Conservation (phyloP, 2,329 filamentous ascomycete genomes). For the Aspergillus fumigatiaffinis region DNA sequence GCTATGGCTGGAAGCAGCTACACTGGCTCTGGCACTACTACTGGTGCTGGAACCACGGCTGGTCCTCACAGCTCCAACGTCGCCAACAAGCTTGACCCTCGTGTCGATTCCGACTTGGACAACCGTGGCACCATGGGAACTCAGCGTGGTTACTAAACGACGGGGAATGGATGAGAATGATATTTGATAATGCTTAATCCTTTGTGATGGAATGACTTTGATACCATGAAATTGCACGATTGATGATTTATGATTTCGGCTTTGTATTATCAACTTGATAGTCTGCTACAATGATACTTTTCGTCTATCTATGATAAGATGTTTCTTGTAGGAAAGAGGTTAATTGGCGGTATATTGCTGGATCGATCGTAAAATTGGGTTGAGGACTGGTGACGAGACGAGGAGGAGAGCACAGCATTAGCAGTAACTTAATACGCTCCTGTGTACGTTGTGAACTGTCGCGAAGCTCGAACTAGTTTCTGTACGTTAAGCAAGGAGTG, state of each 20-base stretch:
- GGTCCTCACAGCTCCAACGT: conserved; percentile 45
- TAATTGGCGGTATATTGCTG: too few species aligned
- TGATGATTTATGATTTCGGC: not conserved
- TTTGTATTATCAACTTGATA: not conserved
- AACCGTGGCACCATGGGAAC: conserved; percentile 1
- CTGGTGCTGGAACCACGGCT: conserved; percentile 5
- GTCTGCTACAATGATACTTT: not conserved
- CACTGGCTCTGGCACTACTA: conserved; percentile 13
- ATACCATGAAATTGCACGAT: not conserved
- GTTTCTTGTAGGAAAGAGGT: too few species aligned
- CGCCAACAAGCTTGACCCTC: conserved; percentile 53
- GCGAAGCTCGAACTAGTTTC: too few species aligned
- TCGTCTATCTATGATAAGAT: not conserved
- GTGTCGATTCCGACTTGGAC: conserved; percentile 48
- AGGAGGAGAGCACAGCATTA: too few species aligned
- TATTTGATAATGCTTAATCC: not conserved
- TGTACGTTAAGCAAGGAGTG: too few species aligned
- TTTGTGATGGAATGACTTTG: not conserved
- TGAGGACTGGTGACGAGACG: too few species aligned
- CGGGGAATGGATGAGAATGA: not conserved
- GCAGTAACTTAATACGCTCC: too few species aligned
- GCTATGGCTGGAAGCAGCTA: conserved; percentile 14
- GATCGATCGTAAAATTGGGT: too few species aligned
- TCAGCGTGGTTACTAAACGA: conserved; percentile 3
- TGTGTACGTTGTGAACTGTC: too few species aligned